Evolutionary conservation across 208 protist species (phyloP).

Genomic region (Acanthamoeba sp.): DNA sequence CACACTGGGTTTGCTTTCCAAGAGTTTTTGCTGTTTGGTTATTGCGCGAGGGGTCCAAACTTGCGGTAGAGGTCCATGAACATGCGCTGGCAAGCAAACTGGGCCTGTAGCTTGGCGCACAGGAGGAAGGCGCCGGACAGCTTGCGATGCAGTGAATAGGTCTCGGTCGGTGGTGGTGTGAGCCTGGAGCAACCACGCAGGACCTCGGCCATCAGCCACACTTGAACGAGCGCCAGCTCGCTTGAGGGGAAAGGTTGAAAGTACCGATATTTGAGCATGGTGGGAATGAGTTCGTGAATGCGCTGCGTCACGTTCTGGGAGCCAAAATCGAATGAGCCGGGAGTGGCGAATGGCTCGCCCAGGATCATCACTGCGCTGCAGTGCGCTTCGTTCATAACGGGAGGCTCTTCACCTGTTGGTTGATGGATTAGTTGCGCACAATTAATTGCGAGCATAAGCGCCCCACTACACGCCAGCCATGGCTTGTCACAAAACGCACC

Average conservation of each 20-base stretch:
- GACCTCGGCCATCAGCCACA: too few relatives aligned
- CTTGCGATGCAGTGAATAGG: slow-evolving; percentile 97
- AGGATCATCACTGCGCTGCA: slow-evolving; percentile 92
- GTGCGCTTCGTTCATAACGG: slow-evolving; percentile 94
- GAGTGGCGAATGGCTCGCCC: slow-evolving; percentile 93
- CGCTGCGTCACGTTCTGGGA: slow-evolving; percentile 91
- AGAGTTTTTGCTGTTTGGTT: too few relatives aligned
- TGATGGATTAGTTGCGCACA: background rate
- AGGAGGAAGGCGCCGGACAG: slow-evolving; percentile 96
- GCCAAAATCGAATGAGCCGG: slow-evolving; percentile 93
- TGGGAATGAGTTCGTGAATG: slow-evolving; percentile 93
- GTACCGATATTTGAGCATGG: slow-evolving; percentile 65
- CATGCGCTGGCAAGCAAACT: slow-evolving; percentile 89
- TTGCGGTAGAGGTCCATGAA: slow-evolving; percentile 79
- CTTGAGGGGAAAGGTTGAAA: too few relatives aligned
- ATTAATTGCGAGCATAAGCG: too few relatives aligned
- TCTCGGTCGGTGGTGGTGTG: slow-evolving; percentile 91
- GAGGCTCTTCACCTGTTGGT: slow-evolving; percentile 64
- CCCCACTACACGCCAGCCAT: too few relatives aligned
- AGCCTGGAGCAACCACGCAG: slow-evolving; percentile 83
- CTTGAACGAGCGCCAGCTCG: too few relatives aligned
- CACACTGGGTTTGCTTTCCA: too few relatives aligned
- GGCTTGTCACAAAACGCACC: slow-evolving; percentile 91
- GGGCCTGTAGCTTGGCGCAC: slow-evolving; percentile 93
- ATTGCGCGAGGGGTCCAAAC: too few relatives aligned